Evolutionary conservation across 2,329 filamentous ascomycete species (phyloP).

Genomic region (Xylariales sp.): DNA sequence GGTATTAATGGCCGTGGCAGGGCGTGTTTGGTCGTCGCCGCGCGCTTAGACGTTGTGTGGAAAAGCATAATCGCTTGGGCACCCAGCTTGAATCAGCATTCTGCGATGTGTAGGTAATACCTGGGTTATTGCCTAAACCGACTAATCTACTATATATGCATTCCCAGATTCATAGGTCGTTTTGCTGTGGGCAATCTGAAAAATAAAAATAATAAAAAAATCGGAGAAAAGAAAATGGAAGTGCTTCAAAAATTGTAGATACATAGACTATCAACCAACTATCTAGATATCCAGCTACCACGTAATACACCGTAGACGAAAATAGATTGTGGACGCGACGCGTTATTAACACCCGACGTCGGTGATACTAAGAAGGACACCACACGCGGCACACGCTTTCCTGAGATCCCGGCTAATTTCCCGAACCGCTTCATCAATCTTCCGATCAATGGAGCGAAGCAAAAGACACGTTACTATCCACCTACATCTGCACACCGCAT

Average conservation of each 20-base stretch:
- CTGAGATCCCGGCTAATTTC: constrained; percentile 24
- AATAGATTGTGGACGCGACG: background rate
- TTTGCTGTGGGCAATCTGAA: too few species aligned
- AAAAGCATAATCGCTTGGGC: background rate
- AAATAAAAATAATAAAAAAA: too few species aligned
- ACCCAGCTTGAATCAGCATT: too few species aligned
- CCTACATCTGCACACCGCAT: constrained; percentile 23
- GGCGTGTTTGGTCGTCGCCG: background rate
- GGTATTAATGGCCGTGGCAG: background rate
- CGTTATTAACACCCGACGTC: background rate
- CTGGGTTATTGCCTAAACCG: too few species aligned
- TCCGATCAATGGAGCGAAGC: constrained; percentile 1
- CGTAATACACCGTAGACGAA: background rate
- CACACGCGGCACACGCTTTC: constrained; percentile 6
- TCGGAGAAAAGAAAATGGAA: too few species aligned
- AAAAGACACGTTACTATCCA: background rate
- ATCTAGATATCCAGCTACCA: background rate
- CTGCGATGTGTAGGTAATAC: background rate
- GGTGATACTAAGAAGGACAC: background rate
- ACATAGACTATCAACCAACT: too few species aligned
- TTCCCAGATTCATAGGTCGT: too few species aligned
- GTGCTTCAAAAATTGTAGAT: too few species aligned
- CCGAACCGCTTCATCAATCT: constrained; percentile 13
- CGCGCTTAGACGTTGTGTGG: constrained; percentile 6
- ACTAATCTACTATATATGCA: background rate